Evolutionary conservation across 1,284 basidiomycete species (phyloP), one percentile per base, ranked within the genome.

Genomic region (Puccinia novopanici): DNA sequence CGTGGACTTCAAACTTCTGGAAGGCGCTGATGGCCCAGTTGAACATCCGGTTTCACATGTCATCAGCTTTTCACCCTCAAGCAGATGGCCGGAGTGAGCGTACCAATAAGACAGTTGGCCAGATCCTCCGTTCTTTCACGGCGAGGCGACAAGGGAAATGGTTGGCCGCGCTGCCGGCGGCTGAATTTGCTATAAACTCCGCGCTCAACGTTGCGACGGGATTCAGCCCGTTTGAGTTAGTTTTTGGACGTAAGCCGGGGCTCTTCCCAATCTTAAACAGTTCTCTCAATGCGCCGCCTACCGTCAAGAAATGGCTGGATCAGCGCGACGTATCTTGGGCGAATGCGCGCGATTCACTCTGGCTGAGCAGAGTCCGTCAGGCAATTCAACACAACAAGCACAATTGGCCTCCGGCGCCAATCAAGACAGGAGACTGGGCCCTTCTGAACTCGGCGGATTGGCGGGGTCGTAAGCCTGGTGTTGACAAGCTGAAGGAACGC

Each of bases 81-180:
- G 59, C 30, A 37, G 22, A 73, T 83, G 9, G 74, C 82, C 0
- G 84, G 82, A 13, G 65, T 83, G 9, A 83, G 63, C 54, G 68
- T 17, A 48, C 73, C 2, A 81, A 82, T 50, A 87, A 87, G 54
- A 87, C 85, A 0, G 77, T 88, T 0, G 85, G 82, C 0, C 86
- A 59, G 59, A 68, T 81, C 27, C 67, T 84, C 0, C 76, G 81
- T 5, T 9, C 67, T 8, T 75, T 77, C n/a, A 71, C 2, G 19
- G 68, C 24, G 10, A 86, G 82, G 37, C 86, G 85, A 45, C 83
- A 83, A 40, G 61, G 73, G 24, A 67, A 82, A 37, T 83, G 82
- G 83, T 22, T 76, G 12, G 27, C 24, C 0, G 8, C 72, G 83
- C 45, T 82, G 0, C 45, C 79, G 5, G 2, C 34, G 0, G 59